These are phyloP conservation scores for Fusarium napiforme DNA, from an alignment of 2,329 filamentous ascomycete genomes.

Conservation along the genomic window DNA sequence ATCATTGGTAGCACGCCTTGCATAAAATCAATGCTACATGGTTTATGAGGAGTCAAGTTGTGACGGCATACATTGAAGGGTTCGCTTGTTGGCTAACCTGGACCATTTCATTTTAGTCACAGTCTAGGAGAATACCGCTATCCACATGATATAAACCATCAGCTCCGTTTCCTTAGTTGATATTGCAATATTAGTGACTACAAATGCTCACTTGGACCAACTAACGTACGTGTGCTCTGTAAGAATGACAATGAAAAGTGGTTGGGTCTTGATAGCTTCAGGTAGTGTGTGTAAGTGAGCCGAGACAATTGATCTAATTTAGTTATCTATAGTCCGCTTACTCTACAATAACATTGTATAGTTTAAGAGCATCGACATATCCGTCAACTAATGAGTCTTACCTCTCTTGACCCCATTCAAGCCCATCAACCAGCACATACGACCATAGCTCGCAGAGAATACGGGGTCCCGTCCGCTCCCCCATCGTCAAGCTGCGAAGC, in stretches of 20 bases:
- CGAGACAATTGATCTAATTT: background rate
- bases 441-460: constrained; percentile 1
- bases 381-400: background rate
- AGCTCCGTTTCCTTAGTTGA: background rate
- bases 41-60: background rate
- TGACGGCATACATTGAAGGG: background rate
- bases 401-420: background rate
- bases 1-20: background rate
- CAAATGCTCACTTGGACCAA: too few species aligned
- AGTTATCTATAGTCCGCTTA: background rate
- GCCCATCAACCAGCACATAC: background rate
- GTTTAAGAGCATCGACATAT: background rate
- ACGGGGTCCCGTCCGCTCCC: background rate
- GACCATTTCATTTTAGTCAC: background rate
- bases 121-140: background rate
- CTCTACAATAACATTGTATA: too few species aligned
- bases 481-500: background rate
- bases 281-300: background rate
- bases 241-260: background rate
- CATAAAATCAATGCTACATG: background rate
- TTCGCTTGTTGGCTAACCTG: too few species aligned
- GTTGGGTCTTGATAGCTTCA: background rate
- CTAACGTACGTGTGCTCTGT: background rate
- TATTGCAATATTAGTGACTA: background rate
- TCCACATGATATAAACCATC: too few species aligned